These are phyloP conservation scores for Aspergillus puulaauensis DNA, from an alignment of 2,329 filamentous ascomycete genomes.

Conservation along the genomic window DNA sequence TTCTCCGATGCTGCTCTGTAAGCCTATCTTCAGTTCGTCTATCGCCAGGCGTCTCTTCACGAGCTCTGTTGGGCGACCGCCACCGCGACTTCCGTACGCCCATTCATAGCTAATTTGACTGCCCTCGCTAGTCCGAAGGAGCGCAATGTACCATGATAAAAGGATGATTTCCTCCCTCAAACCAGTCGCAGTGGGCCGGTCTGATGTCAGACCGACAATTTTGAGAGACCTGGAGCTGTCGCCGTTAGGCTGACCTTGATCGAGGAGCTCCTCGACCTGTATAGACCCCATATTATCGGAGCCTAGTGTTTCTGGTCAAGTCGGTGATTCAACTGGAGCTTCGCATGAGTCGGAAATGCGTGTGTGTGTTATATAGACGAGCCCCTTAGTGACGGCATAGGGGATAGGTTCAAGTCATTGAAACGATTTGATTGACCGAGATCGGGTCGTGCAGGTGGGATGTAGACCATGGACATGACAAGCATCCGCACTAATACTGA, in stretches of 20 bases:
- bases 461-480: not conserved
- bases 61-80: conserved; percentile 16
- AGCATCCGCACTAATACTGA: not conserved
- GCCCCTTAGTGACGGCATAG: not conserved
- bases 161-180: conserved; percentile 45
- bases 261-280: conserved; percentile 4
- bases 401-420: not conserved
- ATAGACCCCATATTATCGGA: conserved; percentile 14
- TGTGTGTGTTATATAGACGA: conserved; percentile 1
- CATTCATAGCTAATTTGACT: conserved; percentile 41
- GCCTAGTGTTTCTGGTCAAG: conserved; percentile 6
- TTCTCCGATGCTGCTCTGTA: conserved; percentile 32
- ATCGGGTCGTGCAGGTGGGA: conserved; percentile 1
- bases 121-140: conserved; percentile 45
- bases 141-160: conserved; percentile 47
- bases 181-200: conserved; percentile 30
- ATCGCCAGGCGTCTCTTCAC: conserved; percentile 24
- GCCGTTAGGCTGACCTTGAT: conserved; percentile 3
- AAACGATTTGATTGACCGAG: not conserved
- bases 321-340: conserved; percentile 4
- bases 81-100: conserved; percentile 28
- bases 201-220: conserved; percentile 27
- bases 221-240: conserved; percentile 25
- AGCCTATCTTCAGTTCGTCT: conserved; percentile 33
- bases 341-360: conserved; percentile 7